Evolutionary conservation across 2,329 filamentous ascomycete genomes (phyloP), one percentile per base, ranked within the genome.

Genomic region (Westerdykella aurantiaca): DNA sequence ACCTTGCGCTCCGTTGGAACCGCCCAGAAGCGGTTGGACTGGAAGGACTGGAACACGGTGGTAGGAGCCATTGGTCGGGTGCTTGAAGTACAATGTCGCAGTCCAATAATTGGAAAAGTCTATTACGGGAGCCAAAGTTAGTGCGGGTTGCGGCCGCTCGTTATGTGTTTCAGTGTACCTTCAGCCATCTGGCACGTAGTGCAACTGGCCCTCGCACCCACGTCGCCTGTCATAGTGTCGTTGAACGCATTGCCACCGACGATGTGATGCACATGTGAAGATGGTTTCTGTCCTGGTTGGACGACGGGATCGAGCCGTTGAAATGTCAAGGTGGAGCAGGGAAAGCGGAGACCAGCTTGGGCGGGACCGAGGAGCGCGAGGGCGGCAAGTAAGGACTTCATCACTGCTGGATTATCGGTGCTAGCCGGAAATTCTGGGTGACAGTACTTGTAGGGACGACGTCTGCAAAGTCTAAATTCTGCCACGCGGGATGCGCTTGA

Each of bases 241-340:
- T 58, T 58, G 49, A 60, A 60, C 5, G 57, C 53, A 50, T 60
- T 60, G 25, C 57, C 57, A 31, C 57, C 57, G 4, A 60, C 55
- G 35, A 60, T 60, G 41, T 60, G 57, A 39, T 60, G 57, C 13
- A 60, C 51, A 39, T 60, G 57, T 10, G 57, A 31, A 4, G 57
- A 51, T 5, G 57, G 57, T 9, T 39, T 38, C 1, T 44, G 39
- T 23, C 57, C 57, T 9, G 57, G 57, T 37, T 60, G 43, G 22
- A 48, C 57, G 21, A 47, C 55, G 14, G 56, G 56, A 38, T 60
- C 56, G 38, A 60, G 50, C 22, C 56, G 56, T 31, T 60, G 53
- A 34, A 57, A 44, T 34, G 55, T 60, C 38, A 60, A 45, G 5
- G 56, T 60, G 13, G 55, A 58, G 42, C 55, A 60, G 43, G 56